phyloP scores from a whole-genome alignment of 2,329 filamentous ascomycete species.

The Diaporthe citriasiana region DNA sequence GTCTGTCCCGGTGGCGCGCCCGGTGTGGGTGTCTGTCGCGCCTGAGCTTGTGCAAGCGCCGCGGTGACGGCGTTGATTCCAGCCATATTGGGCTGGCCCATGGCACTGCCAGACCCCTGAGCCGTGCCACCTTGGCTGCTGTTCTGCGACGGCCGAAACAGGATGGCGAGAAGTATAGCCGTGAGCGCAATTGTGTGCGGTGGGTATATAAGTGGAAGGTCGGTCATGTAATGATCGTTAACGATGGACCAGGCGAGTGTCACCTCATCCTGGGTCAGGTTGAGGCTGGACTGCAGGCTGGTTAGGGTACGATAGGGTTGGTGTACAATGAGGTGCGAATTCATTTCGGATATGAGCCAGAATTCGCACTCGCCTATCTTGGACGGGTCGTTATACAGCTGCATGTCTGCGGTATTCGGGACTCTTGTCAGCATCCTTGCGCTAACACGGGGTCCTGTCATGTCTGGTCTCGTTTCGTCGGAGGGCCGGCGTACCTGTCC shows the following conservation, averaged over 20 bases:
- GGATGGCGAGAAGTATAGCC: constrained; percentile 86
- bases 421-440: constrained; percentile 29
- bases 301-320: constrained; percentile 89
- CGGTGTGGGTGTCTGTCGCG: constrained; percentile 43
- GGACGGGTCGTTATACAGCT: constrained; percentile 75
- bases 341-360: constrained; percentile 90
- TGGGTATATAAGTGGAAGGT: constrained; percentile 86
- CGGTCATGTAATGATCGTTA: constrained; percentile 94
- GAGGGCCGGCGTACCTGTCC: constrained; percentile 69
- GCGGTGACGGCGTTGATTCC: constrained; percentile 66
- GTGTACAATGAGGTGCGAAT: constrained; percentile 88
- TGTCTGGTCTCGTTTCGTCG: not conserved
- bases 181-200: constrained; percentile 93
- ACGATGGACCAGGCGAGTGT: constrained; percentile 85
- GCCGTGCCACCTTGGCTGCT: constrained; percentile 49
- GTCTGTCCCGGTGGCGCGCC: constrained; percentile 42
- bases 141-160: constrained; percentile 74
- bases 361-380: constrained; percentile 96
- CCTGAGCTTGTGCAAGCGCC: constrained; percentile 63
- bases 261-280: constrained; percentile 82
- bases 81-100: constrained; percentile 46
- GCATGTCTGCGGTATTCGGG: constrained; percentile 36
- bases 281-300: constrained; percentile 77
- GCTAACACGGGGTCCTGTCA: not conserved
- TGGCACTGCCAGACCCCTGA: constrained; percentile 43